phyloP scores from a whole-genome alignment of 1,139 yeast species.

The Lodderomyces margitis region DNA sequence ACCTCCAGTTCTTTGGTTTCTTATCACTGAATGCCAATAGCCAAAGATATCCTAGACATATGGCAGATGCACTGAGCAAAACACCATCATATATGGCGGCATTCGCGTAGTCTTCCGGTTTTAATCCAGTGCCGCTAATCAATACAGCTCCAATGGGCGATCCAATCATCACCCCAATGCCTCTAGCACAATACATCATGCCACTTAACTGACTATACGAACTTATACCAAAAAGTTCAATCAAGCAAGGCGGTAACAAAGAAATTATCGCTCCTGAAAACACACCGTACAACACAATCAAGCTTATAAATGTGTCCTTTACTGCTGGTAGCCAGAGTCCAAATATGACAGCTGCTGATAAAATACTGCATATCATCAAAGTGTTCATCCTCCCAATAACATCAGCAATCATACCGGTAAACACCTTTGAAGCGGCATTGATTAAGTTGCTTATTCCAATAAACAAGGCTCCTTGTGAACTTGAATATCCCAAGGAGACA shows the following conservation, averaged over 20 bases:
- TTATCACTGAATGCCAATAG: not conserved
- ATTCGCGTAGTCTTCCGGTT: not conserved
- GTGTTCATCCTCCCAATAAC: not conserved
- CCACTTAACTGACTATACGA: not conserved
- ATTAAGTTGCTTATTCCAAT: not conserved
- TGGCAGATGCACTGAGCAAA: not conserved
- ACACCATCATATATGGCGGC: not conserved
- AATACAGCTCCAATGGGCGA: not conserved
- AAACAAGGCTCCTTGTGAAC: not conserved
- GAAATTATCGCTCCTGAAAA: not conserved
- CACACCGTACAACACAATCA: not conserved
- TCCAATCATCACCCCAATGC: not conserved
- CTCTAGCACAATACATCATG: conserved; percentile 1
- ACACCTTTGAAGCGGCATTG: not conserved
- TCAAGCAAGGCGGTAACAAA: not conserved
- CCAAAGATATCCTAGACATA: not conserved
- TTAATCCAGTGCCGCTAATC: not conserved
- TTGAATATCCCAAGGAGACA: not conserved
- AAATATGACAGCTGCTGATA: not conserved
- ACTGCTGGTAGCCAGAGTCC: not conserved
- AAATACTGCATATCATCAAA: not conserved
- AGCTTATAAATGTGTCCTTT: not conserved
- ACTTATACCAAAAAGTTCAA: not conserved
- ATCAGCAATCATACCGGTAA: not conserved
- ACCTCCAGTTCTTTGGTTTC: not conserved